Evolutionary conservation across 2,329 filamentous ascomycete species (phyloP), one percentile per base, ranked within the genome.

Genomic region (Fusarium paranaense): DNA sequence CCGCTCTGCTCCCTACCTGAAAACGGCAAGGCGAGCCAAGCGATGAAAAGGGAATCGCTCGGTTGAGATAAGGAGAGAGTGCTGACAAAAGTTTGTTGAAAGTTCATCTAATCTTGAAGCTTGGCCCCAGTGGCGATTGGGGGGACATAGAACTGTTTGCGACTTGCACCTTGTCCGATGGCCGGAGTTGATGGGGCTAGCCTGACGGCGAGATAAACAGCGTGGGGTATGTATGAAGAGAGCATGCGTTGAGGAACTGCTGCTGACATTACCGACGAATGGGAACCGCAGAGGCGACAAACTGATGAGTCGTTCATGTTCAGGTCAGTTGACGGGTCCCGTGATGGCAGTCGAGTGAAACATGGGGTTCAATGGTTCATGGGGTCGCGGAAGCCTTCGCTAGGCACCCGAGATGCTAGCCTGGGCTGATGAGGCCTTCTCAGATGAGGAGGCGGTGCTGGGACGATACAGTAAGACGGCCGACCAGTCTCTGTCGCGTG

Each of bases 361-460:
- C 71, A 74, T 66, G 52, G 33, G 71, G 52, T 54, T 67, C 22
- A 18, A 13, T 52, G 47, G 47, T 67, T 22, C 47, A 52, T 52
- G 47, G 47, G 47, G 47, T 72, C 56, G 61, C 67, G 61, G 68
- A 52, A 69, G 68, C 61, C 71, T 63, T 52, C 40, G 42, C 42
- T 69, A 74, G 71, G 71, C 71, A 74, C 37, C 71, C 67, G 71
- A 42, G 20, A 25, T 57, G 56, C 35, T 62, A 71, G 70, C 52
- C 59, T 67, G 45, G 42, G 42, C 42, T 47, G 42, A 47, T 61
- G 56, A 66, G 63, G 18, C 57, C 35, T 52, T 57, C 40, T 58
- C 64, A 59, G 68, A 72, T 57, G 52, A 64, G 67, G 66, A 52
- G 58, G 59, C 40, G 40, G 54, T 35, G 54, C 25, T 50, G 57